Conservation (phyloP, 371 early-diverging fungal species). For the Mucor velutinosus region DNA sequence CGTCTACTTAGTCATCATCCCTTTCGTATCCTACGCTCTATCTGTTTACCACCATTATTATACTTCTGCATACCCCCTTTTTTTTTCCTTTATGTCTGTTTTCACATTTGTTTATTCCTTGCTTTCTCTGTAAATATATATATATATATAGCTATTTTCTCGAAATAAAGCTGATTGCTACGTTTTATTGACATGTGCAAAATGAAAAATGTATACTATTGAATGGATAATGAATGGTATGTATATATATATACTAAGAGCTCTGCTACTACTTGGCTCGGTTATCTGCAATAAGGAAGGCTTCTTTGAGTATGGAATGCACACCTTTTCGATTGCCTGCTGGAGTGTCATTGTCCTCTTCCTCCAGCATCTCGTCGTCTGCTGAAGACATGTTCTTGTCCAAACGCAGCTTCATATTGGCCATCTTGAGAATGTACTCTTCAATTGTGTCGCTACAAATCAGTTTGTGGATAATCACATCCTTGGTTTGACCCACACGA, state of each 20-base stretch:
- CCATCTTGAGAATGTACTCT: constrained; percentile 70
- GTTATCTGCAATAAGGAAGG: constrained; percentile 4
- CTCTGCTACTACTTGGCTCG: background rate
- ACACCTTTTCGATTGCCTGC: constrained; percentile 12
- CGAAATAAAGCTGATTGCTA: background rate
- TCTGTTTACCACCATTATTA: background rate
- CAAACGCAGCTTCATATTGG: constrained; percentile 74
- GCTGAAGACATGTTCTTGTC: constrained; percentile 48
- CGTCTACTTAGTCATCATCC: no score
- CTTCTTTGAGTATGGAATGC: constrained; percentile 15
- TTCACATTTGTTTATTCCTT: background rate
- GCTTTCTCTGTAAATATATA: no score
- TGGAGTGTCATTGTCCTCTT: background rate
- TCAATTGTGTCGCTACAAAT: constrained; percentile 75
- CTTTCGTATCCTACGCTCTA: background rate
- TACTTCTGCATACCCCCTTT: background rate
- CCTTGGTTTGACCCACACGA: constrained; percentile 90
- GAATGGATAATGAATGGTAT: background rate
- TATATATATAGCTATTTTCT: no score
- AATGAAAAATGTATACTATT: background rate
- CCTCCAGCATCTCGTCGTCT: background rate
- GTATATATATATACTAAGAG: background rate
- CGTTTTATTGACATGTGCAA: background rate
- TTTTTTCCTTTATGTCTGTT: background rate
- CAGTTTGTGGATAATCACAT: constrained; percentile 80